Evolutionary conservation across 1,139 yeast species (phyloP), one percentile per base, ranked within the genome.

Genomic region (Pichiaceae sp.): DNA sequence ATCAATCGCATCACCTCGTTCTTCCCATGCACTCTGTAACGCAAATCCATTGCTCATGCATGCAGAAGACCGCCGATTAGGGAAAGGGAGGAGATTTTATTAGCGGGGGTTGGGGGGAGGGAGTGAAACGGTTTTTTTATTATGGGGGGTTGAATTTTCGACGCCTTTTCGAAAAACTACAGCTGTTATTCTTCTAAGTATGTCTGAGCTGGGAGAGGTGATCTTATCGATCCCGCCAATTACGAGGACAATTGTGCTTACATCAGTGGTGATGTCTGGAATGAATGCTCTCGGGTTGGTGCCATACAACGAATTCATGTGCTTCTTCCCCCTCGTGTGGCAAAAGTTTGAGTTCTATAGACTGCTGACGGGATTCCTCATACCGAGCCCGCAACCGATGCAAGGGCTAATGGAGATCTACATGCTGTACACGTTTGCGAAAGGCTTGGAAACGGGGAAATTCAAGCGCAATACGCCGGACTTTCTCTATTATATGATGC

Each of bases 341-440:
- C 39, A 52, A 5, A 48, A 52, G 4, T 58, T 56, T 49, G 71
- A 72, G 43, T 25, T 63, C 31, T 70, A 75, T 58, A 55, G 77
- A 28, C 53, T 70, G 19, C 57, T 74, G 34, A 67, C 79, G 0
- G 63, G 72, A 7, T 72, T 75, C 43, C 52, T 75, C 33, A 59
- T 72, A 2, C 53, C 60, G 1, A 73, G 55, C 17, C 59, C 59
- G 6, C 65, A 63, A 38, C 67, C 70, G 30, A 60, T 71, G 54
- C 63, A 59, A 42, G 75, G 66, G 0, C 53, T 75, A 34, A 57
- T 74, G 57, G 78, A 73, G 41, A 65, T 72, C 12, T 76, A 75
- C 50, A 69, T 73, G 59, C 63, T 75, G 40, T 76, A 76, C 54
- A 66, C 70, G 4, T 75, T 72, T 55, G 72, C 79, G 38, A 68